A percentile compares a stretch with the other conserved stretches of the same genome.
Conservation (phyloP, 2,329 filamentous ascomycete species). For the Sclerotinia spermophila region DNA sequence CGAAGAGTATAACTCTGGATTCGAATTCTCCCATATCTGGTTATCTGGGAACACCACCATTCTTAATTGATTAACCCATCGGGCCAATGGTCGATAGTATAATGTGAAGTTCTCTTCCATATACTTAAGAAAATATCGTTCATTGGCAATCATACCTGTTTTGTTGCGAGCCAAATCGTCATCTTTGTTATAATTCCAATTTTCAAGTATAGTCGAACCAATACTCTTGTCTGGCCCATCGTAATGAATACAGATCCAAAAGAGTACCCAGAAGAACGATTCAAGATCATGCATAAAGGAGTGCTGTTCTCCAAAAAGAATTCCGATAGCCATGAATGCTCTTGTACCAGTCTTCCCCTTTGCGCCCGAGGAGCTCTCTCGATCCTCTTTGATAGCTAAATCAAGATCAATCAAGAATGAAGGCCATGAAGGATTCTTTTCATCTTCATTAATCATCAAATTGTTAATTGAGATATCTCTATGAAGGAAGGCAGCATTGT, state of each 20-base stretch:
- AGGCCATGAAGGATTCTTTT: slow-evolving; percentile 18
- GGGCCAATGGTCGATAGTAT: background rate
- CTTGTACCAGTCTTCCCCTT: slow-evolving; percentile 35
- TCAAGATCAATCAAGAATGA: slow-evolving; percentile 41
- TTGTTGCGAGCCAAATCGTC: background rate
- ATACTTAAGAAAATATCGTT: background rate
- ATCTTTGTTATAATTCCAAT: background rate
- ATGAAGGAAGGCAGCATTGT: slow-evolving; percentile 38
- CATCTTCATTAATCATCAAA: slow-evolving; percentile 37
- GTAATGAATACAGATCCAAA: slow-evolving; percentile 18
- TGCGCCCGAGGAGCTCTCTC: slow-evolving; percentile 24
- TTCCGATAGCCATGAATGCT: slow-evolving; percentile 40
- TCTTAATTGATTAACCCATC: background rate
- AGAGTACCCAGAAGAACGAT: slow-evolving; percentile 35
- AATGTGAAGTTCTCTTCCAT: background rate
- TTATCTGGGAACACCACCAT: background rate
- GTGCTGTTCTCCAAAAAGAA: slow-evolving; percentile 34
- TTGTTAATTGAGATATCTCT: slow-evolving; percentile 39
- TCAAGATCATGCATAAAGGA: slow-evolving; percentile 38
- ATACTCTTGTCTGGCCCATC: background rate
- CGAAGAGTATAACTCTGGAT: background rate
- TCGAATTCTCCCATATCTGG: background rate
- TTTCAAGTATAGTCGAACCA: background rate
- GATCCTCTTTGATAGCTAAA: slow-evolving; percentile 34
- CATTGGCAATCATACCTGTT: background rate